Evolutionary conservation across 1,284 basidiomycete genomes (phyloP), one percentile per base, ranked within the genome.

Genomic region (Ceratobasidium sp.): DNA sequence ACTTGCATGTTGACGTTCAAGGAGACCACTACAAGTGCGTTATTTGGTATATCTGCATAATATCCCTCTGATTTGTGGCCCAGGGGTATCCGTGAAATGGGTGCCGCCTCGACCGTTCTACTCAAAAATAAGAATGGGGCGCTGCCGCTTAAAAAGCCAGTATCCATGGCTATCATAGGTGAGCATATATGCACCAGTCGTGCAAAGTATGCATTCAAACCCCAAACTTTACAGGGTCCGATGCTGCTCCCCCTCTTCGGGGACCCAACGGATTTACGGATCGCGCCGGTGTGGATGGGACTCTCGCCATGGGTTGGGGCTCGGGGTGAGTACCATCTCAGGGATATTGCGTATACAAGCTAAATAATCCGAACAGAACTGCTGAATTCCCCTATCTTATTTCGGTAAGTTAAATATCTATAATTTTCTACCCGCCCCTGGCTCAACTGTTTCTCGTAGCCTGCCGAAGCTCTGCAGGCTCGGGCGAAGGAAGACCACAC

Each of bases 221-320:
- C 20, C 22, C 47, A 20, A 7, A n/a, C 20, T 43, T 22, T 3
- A 29, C 68, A 82, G 87, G 89, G 3, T 84, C 82, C 47, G 92
- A 92, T 76, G 87, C 91, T 15, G 90, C 87, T 1, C 90, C 91
- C 0, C 84, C 86, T 3, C 77, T 74, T 31, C 80, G 82, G 35
- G 92, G 92, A 0, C 89, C 92, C 1, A 94, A 94, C 78, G 84
- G 86, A 54, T 93, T 86, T 74, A 42, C 78, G 12, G 90, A 93
- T 75, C 86, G 85, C 72, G 86, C 84, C 45, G 86, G 86, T 20
- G 79, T 81, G 56, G 85, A 87, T 72, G 89, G 90, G 35, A 84
- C 88, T n/a, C 82, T 94, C 1, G 91, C 90, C 4, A 88, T 92
- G 85, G 92, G 92, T 32, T 94, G 93, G 92, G 93, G 89, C 20